Evolutionary conservation across 2,329 filamentous ascomycete genomes (phyloP), one percentile per base, ranked within the genome.

Genomic region (Nemania sp.): DNA sequence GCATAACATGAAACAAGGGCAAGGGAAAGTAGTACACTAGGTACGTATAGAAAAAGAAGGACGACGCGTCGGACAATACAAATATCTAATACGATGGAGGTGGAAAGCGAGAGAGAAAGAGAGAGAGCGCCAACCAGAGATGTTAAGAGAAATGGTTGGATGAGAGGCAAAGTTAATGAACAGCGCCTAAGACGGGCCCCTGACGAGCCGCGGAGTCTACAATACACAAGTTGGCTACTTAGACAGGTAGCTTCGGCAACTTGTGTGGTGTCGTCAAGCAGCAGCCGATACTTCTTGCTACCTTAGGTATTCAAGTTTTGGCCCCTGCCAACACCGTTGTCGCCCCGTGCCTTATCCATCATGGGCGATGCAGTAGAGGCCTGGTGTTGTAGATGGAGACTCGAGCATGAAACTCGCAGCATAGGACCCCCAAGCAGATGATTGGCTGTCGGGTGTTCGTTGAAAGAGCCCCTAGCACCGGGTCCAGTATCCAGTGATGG

Each of bases 101-200:
- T 28, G 6, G 6, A 6, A 28, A 12, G 59, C 59, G 59, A 12
- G 22, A 31, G 17, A 36, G 15, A 20, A 42, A 22, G 37, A 45
- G 37, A 40, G 43, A n/a, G 23, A 17, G 30, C 37, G 36, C 50
- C 40, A 48, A 26, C 37, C 24, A 43, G 36, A 23, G 15, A 26
- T 12, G 15, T 12, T 40, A 23, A 19, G 20, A 19, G 31, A 51
- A 58, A 49, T 44, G 55, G 55, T 53, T 58, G 58, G 55, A 49
- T 61, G 62, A 56, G 60, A 66, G 57, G 58, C 58, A 45, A 57
- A 59, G 62, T 62, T 49, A 46, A 42, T 34, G 20, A 33, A 33
- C 23, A 40, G 36, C 49, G 52, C 17, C 14, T 23, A 44, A 54
- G 19, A 54, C 30, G 22, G 45, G 5, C 34, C 40, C 52, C 52